phyloP scores from a whole-genome alignment of 2,329 filamentous ascomycete genomes.

The Botryosphaeria agaves region DNA sequence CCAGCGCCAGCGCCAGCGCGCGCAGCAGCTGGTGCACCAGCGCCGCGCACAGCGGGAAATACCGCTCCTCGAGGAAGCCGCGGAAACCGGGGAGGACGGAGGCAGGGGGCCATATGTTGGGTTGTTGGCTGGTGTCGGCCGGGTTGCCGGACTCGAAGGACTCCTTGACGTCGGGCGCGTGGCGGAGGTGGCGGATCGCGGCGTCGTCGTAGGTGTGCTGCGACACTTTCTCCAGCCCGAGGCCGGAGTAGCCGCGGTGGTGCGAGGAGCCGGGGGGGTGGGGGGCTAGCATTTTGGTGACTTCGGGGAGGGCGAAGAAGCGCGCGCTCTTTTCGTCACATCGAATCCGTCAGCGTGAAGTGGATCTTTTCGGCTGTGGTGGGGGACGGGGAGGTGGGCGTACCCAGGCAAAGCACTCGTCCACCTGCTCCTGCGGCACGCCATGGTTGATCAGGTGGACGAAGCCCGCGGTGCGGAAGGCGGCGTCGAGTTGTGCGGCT shows the following conservation, averaged over 20 bases:
- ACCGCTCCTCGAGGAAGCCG: constrained; percentile 3
- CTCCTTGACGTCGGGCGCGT: constrained; percentile 16
- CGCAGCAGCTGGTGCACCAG: constrained; percentile 12
- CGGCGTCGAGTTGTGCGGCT: not conserved
- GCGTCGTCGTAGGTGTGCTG: constrained; percentile 12
- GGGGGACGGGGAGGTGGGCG: not conserved
- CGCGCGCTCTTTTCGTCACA: not conserved
- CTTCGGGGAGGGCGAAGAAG: constrained; percentile 1
- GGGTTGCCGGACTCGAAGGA: constrained; percentile 16
- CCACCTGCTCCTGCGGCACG: constrained; percentile 1
- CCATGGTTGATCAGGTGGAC: constrained; percentile 3
- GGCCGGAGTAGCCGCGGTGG: constrained; percentile 5
- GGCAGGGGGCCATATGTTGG: constrained; percentile 30
- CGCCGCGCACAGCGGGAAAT: constrained; percentile 8
- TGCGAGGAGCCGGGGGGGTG: constrained; percentile 4
- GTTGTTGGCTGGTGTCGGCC: constrained; percentile 12
- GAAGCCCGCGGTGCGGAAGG: constrained; percentile 2
- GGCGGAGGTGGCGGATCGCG: constrained; percentile 8
- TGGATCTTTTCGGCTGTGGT: not conserved
- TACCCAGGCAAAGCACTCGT: constrained; percentile 2
- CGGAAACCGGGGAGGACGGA: constrained; percentile 26
- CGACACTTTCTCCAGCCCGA: constrained; percentile 7
- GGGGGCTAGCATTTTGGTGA: constrained; percentile 4
- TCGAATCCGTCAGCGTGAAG: not conserved
- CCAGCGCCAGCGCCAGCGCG: constrained; percentile 10